phyloP scores from a whole-genome alignment of 306 rosid genomes.

The Ormosia emarginata region DNA sequence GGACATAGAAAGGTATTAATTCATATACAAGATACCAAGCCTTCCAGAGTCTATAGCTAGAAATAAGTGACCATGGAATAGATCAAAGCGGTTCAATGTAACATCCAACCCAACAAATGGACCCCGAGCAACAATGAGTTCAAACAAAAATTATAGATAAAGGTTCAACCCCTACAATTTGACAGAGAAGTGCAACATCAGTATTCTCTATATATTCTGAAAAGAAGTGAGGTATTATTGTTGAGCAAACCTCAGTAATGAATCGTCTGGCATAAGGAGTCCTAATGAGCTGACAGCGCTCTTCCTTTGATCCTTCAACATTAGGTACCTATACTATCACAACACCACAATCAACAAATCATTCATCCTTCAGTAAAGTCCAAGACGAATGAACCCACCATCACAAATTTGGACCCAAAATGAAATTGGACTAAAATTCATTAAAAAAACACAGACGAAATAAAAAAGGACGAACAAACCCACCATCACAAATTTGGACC shows the following conservation, averaged over 20 bases:
- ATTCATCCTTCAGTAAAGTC: too few species aligned
- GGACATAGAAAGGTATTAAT: neutral
- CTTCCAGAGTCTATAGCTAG: conserved; percentile 58
- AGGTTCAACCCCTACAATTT: conserved; percentile 72
- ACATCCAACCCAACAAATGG: conserved; percentile 66
- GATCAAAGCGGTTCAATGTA: conserved; percentile 64
- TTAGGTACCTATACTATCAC: conserved; percentile 64
- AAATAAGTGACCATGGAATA: conserved; percentile 92
- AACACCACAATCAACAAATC: neutral
- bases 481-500: conserved; percentile 37
- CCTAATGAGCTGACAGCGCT: conserved; percentile 74
- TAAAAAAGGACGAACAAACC: conserved; percentile 30
- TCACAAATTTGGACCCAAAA: too few species aligned
- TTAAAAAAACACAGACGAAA: neutral
- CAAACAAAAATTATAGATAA: conserved; percentile 68
- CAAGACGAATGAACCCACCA: too few species aligned
- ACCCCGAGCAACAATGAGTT: conserved; percentile 68
- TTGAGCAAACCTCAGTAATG: conserved; percentile 58
- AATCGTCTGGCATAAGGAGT: conserved; percentile 85
- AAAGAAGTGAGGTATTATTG: neutral
- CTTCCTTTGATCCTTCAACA: conserved; percentile 55
- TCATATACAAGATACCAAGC: conserved; percentile 82
- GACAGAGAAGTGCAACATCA: conserved; percentile 3
- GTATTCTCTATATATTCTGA: neutral
- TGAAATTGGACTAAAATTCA: too few species aligned